Base-by-base conservation (phyloP, 1,284 basidiomycete species). In the Entoloma clypeatum region DNA sequence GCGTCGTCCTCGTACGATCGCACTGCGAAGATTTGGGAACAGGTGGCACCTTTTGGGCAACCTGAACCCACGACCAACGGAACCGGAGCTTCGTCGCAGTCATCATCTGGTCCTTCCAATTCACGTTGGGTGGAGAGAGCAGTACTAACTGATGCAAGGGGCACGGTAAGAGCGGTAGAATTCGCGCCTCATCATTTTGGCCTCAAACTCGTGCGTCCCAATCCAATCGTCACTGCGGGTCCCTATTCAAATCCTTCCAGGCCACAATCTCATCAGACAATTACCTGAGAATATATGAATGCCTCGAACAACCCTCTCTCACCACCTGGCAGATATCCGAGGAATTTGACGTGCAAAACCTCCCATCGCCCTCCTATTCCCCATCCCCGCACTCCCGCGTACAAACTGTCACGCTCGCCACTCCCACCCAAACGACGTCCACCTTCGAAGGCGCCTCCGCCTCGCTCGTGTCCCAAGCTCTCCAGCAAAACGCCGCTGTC, bases 11-110 rank as follows among this genome's bases (percentile, higher is more conserved):
- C 86, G 1, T 91, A 91, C 55, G 92, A 96, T 63, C 77, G 92
- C 11, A 88, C 86, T 0, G 86, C 92, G 41, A 86, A 92, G 62
- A 76, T 95, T 13, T 95, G 91, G 91, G 90, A 93, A 59, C 86
- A 89, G 54, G 67, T 64, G 1, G 62, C 64, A 7, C 60, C 62
- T 28, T 41, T 55, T 26, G 47, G 58, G 33, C 52, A 61, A n/a
- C 46, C 58, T 21, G 64, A 69, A 30, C 27, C 59, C 26, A 62
- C 69, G 30, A 51, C 44, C 19, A 54, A 50, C 36, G 52, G 57
- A 24, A 54, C 48, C 34, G 50, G 56, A 28, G 46, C 47, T 8
- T 38, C 45, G 18, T 32, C 44, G 33, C 52, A 45, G 43, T 37
- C 49, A 47, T 44, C 52, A 2, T 45, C 50, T 5, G 55, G 57